These are phyloP conservation scores for Penicillium manginii DNA, from an alignment of 495 filamentous ascomycete species.

Conservation along the genomic window DNA sequence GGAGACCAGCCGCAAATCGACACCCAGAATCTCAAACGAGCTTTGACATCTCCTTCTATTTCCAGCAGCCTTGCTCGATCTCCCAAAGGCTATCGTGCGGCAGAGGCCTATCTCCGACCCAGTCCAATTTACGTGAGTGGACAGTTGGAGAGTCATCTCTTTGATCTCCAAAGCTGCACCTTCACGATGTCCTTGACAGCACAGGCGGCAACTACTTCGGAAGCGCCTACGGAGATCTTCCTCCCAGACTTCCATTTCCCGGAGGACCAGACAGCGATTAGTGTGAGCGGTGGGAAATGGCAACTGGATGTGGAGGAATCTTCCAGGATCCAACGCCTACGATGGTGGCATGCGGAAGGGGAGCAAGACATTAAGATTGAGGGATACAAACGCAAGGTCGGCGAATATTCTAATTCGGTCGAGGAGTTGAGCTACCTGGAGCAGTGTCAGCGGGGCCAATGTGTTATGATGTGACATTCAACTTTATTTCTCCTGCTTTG, in stretches of 20 bases:
- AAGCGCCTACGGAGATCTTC: conserved; percentile 79
- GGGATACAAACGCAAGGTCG: conserved; percentile 68
- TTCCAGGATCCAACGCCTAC: conserved; percentile 70
- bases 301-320: conserved; percentile 72
- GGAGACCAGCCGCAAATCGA: conserved; percentile 61
- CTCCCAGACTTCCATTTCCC: conserved; percentile 96
- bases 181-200: conserved; percentile 71
- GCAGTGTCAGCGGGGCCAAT: conserved; percentile 58
- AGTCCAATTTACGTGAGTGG: conserved; percentile 78
- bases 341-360: conserved; percentile 90
- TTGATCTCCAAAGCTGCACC: conserved; percentile 76
- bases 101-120: conserved; percentile 88
- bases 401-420: conserved; percentile 36
- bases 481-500: neutral
- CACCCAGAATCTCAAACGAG: conserved; percentile 72
- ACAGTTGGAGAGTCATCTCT: conserved; percentile 65
- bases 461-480: conserved; percentile 52
- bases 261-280: conserved; percentile 64
- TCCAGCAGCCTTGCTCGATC: conserved; percentile 57
- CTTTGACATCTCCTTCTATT: conserved; percentile 72
- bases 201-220: conserved; percentile 51
- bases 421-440: conserved; percentile 69
- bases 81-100: conserved; percentile 78
- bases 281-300: conserved; percentile 88
- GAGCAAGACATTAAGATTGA: conserved; percentile 79